A percentile compares a stretch with the other conserved stretches of the same genome.
These are phyloP conservation scores for Seiridium cupressi DNA, from an alignment of 2,329 filamentous ascomycete genomes.

Conservation along the genomic window DNA sequence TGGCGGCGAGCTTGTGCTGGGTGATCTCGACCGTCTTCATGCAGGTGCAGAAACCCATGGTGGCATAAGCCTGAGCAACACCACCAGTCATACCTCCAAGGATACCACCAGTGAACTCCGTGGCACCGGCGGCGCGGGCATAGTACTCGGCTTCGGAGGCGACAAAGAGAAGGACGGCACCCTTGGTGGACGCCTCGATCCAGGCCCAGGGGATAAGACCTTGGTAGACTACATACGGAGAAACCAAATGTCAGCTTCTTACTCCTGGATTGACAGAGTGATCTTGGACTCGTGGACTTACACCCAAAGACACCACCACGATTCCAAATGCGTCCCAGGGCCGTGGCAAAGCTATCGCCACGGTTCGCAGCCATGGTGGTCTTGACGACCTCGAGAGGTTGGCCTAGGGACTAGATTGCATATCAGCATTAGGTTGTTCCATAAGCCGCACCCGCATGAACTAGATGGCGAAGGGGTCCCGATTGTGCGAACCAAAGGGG, in stretches of 20 bases:
- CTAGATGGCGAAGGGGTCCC: background rate
- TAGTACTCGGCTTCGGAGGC: conserved; percentile 98
- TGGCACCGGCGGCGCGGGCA: conserved; percentile 78
- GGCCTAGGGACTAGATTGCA: conserved; percentile 35
- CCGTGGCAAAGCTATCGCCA: conserved; percentile 77
- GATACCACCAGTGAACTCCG: conserved; percentile 87
- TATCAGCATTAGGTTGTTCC: background rate
- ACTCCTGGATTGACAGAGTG: background rate
- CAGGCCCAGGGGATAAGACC: conserved; percentile 99
- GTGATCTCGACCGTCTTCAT: conserved; percentile 99
- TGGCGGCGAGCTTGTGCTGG: conserved; percentile 87
- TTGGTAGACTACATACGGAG: conserved; percentile 76
- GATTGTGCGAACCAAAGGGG: background rate
- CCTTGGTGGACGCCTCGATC: conserved; percentile 99
- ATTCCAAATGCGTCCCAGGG: conserved; percentile 85
- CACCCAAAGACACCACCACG: conserved; percentile 93
- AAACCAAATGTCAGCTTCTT: conserved; percentile 3
- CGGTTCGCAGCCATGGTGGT: conserved; percentile 99
- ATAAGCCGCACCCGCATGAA: background rate
- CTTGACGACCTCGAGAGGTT: conserved; percentile 98
- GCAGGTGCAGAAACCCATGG: conserved; percentile 99
- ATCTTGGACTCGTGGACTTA: conserved; percentile 51
- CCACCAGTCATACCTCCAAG: conserved; percentile 88
- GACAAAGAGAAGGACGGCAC: conserved; percentile 97
- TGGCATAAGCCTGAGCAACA: conserved; percentile 96